Evolutionary conservation across 345 rosid genomes (phyloP), one percentile per base, ranked within the genome.

Genomic region (Sonneratia caseolaris): DNA sequence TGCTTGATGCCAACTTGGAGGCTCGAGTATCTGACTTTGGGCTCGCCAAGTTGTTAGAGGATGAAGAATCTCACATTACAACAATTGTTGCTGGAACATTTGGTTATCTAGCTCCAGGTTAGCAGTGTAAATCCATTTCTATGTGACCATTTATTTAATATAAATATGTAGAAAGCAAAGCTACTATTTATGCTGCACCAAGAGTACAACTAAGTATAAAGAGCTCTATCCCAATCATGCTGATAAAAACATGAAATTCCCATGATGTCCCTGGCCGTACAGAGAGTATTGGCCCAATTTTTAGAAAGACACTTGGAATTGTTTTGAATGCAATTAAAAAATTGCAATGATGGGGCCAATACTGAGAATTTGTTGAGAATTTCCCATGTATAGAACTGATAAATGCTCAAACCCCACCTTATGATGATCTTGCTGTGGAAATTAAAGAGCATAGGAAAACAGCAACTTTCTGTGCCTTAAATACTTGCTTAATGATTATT

Each of bases 11-110:
- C 47, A 95, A 92, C 80, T 84, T 89, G 70, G 96, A 92, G 85
- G 98, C 99, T 62, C 97, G 99, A 15, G 99, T 95, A 66, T 92
- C 99, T 0, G 99, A 95, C 74, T 95, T 95, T 75, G 99, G 99
- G 71, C 96, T 95, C 72, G 99, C 99, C 72, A 95, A 92, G 84
- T 81, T 95, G 70, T 82, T 95, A 78, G 89, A 86, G 76, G 99
- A 95, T 66, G 96, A 92, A 81, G 99, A 95, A 82, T 89, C 99
- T 59, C 99, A 95, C 76, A 95, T 95, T 64, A 95, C 99, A 45
- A 95, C 99, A 75, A 88, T 92, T 77, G 99, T 95, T 82, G 99
- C 98, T 13, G 99, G 99, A 74, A 95, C 99, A 72, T 95, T 95
- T 80, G 99, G 99, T 74, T 95, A 95, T 81, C 76, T 95, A 74